Conservation (phyloP, 176 grass and related monocot species). For the Tillandsia fasciculata region DNA sequence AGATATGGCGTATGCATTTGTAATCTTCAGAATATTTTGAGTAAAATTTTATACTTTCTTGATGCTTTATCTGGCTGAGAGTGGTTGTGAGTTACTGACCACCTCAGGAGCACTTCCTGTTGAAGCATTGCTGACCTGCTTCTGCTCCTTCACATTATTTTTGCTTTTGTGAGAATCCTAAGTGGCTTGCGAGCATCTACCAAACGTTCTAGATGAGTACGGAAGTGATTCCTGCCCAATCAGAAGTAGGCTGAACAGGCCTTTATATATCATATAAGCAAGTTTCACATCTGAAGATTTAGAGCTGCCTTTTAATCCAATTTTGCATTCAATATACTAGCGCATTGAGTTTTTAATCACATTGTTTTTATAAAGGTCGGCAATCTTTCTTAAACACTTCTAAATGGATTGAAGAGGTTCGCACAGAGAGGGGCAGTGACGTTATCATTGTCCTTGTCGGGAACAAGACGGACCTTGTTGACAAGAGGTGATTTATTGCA, state of each 20-base stretch:
- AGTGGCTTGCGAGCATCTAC: too few relatives aligned
- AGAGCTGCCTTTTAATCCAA: not conserved
- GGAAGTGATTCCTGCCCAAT: too few relatives aligned
- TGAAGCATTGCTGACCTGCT: too few relatives aligned
- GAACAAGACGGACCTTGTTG: constrained; percentile 44
- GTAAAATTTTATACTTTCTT: not conserved
- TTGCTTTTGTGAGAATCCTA: too few relatives aligned
- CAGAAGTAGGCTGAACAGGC: too few relatives aligned
- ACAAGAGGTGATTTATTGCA: constrained; percentile 28
- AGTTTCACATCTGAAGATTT: not conserved
- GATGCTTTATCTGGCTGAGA: not conserved
- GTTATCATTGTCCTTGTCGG: constrained; percentile 46
- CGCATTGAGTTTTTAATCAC: not conserved
- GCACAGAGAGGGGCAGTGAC: constrained; percentile 37
- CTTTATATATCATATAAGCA: not conserved
- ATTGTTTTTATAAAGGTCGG: constrained; percentile 22
- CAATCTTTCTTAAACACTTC: constrained; percentile 34
- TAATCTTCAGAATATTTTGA: not conserved
- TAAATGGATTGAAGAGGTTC: constrained; percentile 35
- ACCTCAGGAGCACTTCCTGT: too few relatives aligned
- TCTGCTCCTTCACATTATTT: too few relatives aligned
- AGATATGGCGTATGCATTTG: not conserved
- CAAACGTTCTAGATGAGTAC: too few relatives aligned
- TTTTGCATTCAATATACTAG: not conserved
- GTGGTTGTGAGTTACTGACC: not conserved